phyloP scores from a whole-genome alignment of 768 basidiomycete species.

The Rhodotorula babjevae region DNA sequence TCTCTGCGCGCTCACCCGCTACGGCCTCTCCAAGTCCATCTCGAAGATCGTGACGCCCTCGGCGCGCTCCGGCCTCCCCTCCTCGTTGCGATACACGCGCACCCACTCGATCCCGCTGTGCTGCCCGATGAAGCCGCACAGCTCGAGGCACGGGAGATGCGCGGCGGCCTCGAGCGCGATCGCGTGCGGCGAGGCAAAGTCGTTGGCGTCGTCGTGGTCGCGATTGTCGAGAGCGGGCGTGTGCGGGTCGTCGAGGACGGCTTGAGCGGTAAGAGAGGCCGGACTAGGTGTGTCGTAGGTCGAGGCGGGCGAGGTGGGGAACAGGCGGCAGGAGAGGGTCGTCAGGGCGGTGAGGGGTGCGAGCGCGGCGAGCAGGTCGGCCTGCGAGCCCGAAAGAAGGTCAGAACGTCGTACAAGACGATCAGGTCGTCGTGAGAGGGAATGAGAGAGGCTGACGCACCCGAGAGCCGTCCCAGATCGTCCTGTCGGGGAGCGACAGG shows the following conservation, averaged over 20 bases:
- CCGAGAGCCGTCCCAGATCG: neutral
- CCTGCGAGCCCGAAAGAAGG: neutral
- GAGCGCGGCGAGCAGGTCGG: constrained; percentile 1
- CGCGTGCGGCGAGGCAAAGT: neutral
- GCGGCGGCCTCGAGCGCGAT: constrained; percentile 5
- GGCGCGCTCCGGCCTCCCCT: neutral
- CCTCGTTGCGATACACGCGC: neutral
- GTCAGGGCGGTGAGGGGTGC: neutral
- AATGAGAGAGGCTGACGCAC: neutral
- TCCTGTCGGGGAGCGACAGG: neutral
- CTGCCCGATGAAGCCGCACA: constrained; percentile 1
- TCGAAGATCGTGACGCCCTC: neutral
- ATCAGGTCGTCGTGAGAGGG: too few species aligned
- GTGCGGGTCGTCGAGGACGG: too few species aligned
- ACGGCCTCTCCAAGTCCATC: neutral
- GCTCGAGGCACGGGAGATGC: neutral
- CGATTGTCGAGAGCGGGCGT: neutral
- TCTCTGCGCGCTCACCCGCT: too few species aligned
- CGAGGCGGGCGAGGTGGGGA: neutral
- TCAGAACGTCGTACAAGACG: neutral
- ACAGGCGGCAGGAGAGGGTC: neutral
- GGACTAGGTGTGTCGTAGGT: neutral
- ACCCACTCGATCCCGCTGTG: constrained; percentile 6
- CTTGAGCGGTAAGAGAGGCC: too few species aligned
- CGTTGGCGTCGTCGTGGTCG: neutral